phyloP scores from a whole-genome alignment of 2,329 filamentous ascomycete genomes.

The Cladosporium sp. region DNA sequence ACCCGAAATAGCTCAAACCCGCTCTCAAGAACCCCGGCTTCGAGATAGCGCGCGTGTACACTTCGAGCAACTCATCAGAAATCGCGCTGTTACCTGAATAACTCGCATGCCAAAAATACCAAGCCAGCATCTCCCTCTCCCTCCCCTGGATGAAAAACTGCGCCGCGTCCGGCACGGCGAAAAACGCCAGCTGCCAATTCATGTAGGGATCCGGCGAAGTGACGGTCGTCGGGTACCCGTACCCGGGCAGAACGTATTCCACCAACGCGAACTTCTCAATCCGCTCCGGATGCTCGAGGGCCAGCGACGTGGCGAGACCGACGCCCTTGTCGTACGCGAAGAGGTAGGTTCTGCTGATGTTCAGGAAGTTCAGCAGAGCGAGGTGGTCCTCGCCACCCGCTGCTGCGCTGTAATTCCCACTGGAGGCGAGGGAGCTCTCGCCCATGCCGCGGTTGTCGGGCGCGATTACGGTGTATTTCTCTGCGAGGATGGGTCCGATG shows the following conservation, averaged over 20 bases:
- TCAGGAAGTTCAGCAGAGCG: slow-evolving; percentile 26
- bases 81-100: slow-evolving; percentile 40
- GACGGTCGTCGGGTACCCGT: slow-evolving; percentile 35
- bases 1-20: slow-evolving; percentile 38
- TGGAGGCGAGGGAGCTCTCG: slow-evolving; percentile 21
- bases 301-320: slow-evolving; percentile 40
- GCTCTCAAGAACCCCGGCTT: slow-evolving; percentile 43
- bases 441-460: slow-evolving; percentile 41
- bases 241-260: slow-evolving; percentile 43
- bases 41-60: slow-evolving; percentile 38
- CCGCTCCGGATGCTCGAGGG: slow-evolving; percentile 33
- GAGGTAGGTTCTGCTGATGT: slow-evolving; percentile 33
- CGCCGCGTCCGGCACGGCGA: slow-evolving; percentile 44
- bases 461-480: slow-evolving; percentile 43
- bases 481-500: slow-evolving; percentile 39
- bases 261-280: slow-evolving; percentile 35
- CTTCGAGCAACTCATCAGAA: slow-evolving; percentile 36
- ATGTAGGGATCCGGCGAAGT: slow-evolving; percentile 38
- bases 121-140: slow-evolving; percentile 41
- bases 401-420: slow-evolving; percentile 34
- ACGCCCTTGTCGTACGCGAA: slow-evolving; percentile 46
- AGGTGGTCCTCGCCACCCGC: slow-evolving; percentile 28
- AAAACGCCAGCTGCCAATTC: slow-evolving; percentile 38
- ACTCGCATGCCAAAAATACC: slow-evolving; percentile 46
- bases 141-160: slow-evolving; percentile 43